phyloP scores from a whole-genome alignment of 106 monocot genomes.

The Platanthera zijinensis region DNA sequence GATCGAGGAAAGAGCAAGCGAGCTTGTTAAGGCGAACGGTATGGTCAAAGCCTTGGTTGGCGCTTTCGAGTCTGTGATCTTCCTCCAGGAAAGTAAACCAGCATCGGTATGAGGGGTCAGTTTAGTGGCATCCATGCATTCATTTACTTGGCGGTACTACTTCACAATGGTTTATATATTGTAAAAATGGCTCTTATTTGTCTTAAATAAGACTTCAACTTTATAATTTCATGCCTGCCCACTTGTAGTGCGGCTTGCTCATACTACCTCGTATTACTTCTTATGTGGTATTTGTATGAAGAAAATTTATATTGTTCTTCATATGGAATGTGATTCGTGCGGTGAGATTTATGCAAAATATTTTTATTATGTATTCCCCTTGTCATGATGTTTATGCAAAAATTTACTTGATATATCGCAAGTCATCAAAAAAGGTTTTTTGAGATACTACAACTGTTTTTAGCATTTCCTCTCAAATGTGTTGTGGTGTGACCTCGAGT shows the following conservation, averaged over 20 bases:
- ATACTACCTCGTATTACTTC: background rate
- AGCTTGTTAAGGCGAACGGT: conserved; percentile 76
- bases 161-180: background rate
- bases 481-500: too few relatives aligned
- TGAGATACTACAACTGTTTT: too few relatives aligned
- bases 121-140: background rate
- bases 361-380: background rate
- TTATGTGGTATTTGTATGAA: background rate
- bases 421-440: too few relatives aligned
- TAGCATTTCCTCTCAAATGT: too few relatives aligned
- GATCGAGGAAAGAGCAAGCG: conserved; percentile 74
- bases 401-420: background rate
- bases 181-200: background rate
- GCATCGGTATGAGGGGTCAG: conserved; percentile 4
- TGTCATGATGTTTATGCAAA: background rate
- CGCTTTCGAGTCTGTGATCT: conserved; percentile 94
- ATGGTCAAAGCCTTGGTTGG: conserved; percentile 97
- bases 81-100: conserved; percentile 66
- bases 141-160: background rate
- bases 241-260: background rate
- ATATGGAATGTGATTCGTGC: background rate
- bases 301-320: background rate
- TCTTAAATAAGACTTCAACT: background rate
- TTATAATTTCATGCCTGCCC: background rate
- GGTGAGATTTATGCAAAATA: background rate